Evolutionary conservation across 306 rosid genomes (phyloP).

Genomic region (Begonia peltatifolia): DNA sequence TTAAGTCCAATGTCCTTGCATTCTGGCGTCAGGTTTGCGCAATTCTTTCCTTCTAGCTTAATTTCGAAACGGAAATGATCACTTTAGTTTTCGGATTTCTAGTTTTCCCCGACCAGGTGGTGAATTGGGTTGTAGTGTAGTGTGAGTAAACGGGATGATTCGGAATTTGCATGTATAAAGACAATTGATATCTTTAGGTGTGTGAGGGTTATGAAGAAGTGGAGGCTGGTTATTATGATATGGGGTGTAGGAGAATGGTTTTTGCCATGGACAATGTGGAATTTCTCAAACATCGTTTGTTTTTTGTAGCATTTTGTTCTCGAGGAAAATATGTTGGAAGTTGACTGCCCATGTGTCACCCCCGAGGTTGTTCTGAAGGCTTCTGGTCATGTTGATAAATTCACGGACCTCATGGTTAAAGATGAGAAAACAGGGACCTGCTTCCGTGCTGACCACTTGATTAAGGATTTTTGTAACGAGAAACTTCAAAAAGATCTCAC

Average conservation of each 20-base stretch:
- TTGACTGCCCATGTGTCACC: conserved; percentile 91
- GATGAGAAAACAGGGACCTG: conserved; percentile 75
- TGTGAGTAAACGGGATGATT: too few relatives aligned
- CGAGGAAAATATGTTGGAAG: conserved; percentile 93
- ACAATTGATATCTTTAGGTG: too few relatives aligned
- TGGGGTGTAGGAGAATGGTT: neutral
- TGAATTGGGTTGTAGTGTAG: neutral
- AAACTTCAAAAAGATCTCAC: conserved; percentile 74
- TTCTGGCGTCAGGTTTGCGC: conserved; percentile 77
- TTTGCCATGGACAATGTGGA: neutral
- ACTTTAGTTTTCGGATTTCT: neutral
- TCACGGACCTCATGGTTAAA: conserved; percentile 96
- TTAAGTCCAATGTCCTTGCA: conserved; percentile 71
- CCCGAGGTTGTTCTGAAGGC: conserved; percentile 86
- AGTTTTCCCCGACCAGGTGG: neutral
- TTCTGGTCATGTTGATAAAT: conserved; percentile 89
- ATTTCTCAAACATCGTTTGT: neutral
- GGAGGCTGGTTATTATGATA: neutral
- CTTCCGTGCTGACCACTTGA: conserved; percentile 83
- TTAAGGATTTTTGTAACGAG: conserved; percentile 76
- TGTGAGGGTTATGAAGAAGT: neutral
- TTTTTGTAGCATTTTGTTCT: conserved; percentile 71
- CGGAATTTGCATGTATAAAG: too few relatives aligned
- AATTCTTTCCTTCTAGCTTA: neutral
- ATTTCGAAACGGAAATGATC: neutral